Evolutionary conservation across 2,329 filamentous ascomycete genomes (phyloP), one percentile per base, ranked within the genome.

Genomic region (Ambrosiella xylebori): DNA sequence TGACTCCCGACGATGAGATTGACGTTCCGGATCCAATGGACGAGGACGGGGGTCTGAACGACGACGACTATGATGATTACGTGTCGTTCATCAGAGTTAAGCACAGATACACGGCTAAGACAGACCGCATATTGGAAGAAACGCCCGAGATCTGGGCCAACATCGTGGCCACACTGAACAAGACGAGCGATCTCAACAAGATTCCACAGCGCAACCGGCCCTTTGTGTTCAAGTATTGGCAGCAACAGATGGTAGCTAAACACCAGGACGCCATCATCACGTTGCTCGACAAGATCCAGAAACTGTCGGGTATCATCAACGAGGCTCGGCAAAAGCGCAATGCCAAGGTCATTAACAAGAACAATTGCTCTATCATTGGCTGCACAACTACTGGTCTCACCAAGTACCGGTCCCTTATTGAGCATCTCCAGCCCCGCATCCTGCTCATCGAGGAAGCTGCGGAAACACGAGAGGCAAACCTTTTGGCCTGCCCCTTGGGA

Each of bases 391-490:
- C 88, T 0, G 87, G 88, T 0, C 66, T 94, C 7, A 84, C 82
- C 68, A 94, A 94, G 64, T 91, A 93, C 61, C 80, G 87, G 2
- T 79, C 77, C 0, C 72, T 91, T 1, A 72, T 94, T 19, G 74
- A 81, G 0, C 78, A 79, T 1, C 66, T 91, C 3, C 73, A 77
- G 36, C 86, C 88, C 0, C 79, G 74, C 27, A 74, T 87, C 2
- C 74, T 91, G 12, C 70, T 94, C 41, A 82, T 94, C 54, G 85
- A 93, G 71, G 85, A 93, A 70, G 85, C 86, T 0, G 88, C 86
- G 0, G 86, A 94, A 66, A 85, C 84, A 0, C 76, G 82, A 5
- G 84, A 87, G 65, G 79, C 80, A 6, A 78, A 76, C 54, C 75
- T 80, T 41, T 68, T 73, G 0, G 76, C 76, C 0, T 76, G 75